A percentile compares a stretch with the other conserved stretches of the same genome.
Conservation (phyloP, 2,329 filamentous ascomycete species). For the Penicillium expansum region DNA sequence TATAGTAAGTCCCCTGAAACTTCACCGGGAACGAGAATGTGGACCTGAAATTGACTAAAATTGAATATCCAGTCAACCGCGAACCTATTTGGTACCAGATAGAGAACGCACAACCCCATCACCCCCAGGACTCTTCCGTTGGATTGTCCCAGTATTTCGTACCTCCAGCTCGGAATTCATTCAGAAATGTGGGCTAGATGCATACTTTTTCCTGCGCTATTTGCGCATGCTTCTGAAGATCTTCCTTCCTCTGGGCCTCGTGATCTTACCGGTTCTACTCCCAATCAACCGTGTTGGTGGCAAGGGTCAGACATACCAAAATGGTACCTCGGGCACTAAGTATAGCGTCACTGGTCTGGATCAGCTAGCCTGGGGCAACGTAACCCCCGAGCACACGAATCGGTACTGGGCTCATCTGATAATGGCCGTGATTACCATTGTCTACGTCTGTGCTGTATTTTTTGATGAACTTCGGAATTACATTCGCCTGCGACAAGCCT, state of each 20-base stretch:
- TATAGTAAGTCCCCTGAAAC: slow-evolving; percentile 63
- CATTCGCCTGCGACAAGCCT: slow-evolving; percentile 89
- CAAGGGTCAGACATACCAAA: slow-evolving; percentile 56
- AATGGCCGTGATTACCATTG: slow-evolving; percentile 71
- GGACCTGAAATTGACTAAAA: slow-evolving; percentile 2
- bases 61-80: slow-evolving; percentile 61
- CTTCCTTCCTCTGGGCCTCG: slow-evolving; percentile 74
- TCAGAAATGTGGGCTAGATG: slow-evolving; percentile 90
- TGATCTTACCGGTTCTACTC: slow-evolving; percentile 81
- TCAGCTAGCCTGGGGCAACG: slow-evolving; percentile 81
- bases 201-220: slow-evolving; percentile 96
- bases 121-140: slow-evolving; percentile 55
- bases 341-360: slow-evolving; percentile 67
- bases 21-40: background rate
- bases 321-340: slow-evolving; percentile 36
- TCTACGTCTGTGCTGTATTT: slow-evolving; percentile 84
- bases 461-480: slow-evolving; percentile 84
- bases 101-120: slow-evolving; percentile 77
- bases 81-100: slow-evolving; percentile 82
- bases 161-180: slow-evolving; percentile 80
- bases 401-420: slow-evolving; percentile 83
- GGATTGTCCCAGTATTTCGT: slow-evolving; percentile 60
- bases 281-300: slow-evolving; percentile 79
- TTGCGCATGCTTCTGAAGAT: slow-evolving; percentile 83
- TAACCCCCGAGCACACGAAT: slow-evolving; percentile 61